Base-by-base conservation (phyloP, 1,139 yeast species). In the Scheffersomyces illinoinensis region DNA sequence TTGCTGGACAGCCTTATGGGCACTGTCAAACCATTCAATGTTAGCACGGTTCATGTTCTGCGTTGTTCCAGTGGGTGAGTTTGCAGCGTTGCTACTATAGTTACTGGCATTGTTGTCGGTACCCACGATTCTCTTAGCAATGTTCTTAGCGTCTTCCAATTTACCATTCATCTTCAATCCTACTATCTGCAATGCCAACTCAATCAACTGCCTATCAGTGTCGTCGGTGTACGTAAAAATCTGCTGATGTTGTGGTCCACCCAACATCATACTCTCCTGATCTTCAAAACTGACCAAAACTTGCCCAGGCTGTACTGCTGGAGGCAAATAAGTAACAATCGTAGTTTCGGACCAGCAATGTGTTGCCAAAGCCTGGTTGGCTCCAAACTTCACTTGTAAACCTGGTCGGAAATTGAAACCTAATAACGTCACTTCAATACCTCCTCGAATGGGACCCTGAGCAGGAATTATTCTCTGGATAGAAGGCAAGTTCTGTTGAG, bases 321-420 rank as follows among this genome's bases (percentile, higher is more conserved):
- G 98, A 4, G 99, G 99, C 56, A 93, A 78, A 67, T 91, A 93
- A 0, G 98, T 92, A 2, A 95, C 97, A 61, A 95, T 90, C 0
- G 99, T 95, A 4, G 96, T 85, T 53, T 91, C 96, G 54, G 96
- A 91, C 98, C 98, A 95, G 73, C 97, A 93, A 70, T 93, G 97
- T 1, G 98, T 92, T 1, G 97, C 91, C 55, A 91, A 78, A 0
- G 98, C 96, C 62, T 84, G 81, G 69, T 87, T 88, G 6, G 90
- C 86, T 53, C 99, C 99, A 75, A 95, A 95, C 71, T 90, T 89
- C 21, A 93, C 97, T 48, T 82, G 78, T 62, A 93, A 79, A 1
- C 96, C 97, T 17, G 91, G 90, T 59, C 88, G 86, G 79, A 95
- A 93, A 62, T 93, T 91, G 58, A 87, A 84, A 3, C 99, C 99